Evolutionary conservation across 2,329 filamentous ascomycete species (phyloP).

Genomic region (Hypoxylon sp.): DNA sequence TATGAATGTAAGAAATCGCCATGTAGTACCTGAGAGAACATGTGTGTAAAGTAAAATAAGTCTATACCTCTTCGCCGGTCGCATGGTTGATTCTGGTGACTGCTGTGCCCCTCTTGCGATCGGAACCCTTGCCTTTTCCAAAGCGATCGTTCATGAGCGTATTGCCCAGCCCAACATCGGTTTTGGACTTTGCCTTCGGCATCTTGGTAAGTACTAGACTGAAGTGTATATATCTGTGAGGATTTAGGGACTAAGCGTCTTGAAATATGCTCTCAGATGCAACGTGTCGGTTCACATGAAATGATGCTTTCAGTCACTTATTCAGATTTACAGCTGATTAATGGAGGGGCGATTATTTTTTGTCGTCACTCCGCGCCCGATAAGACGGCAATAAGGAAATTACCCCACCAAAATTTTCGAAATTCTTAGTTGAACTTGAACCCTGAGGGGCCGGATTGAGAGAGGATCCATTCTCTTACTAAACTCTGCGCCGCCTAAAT

Average conservation of each 20-base stretch:
- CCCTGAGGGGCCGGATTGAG: constrained; percentile 8
- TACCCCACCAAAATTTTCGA: constrained; percentile 50
- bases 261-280: neutral
- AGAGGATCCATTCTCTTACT: neutral
- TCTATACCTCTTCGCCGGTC: constrained; percentile 77
- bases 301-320: constrained; percentile 25
- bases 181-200: constrained; percentile 88
- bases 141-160: constrained; percentile 99
- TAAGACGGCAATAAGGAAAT: constrained; percentile 43
- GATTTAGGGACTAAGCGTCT: neutral
- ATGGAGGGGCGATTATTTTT: constrained; percentile 65
- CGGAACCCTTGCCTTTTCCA: constrained; percentile 87
- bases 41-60: neutral
- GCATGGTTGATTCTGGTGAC: constrained; percentile 78
- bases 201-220: constrained; percentile 55
- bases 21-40: neutral
- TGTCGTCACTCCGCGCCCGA: constrained; percentile 45
- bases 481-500: neutral
- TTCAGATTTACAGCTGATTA: constrained; percentile 41
- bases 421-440: constrained; percentile 19
- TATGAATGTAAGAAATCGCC: constrained; percentile 11
- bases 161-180: constrained; percentile 93
- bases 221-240: neutral
- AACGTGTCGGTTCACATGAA: neutral
- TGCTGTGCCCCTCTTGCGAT: constrained; percentile 76